phyloP scores from a whole-genome alignment of 2,329 filamentous ascomycete species.

The Exophiala phaeomuriformis region DNA sequence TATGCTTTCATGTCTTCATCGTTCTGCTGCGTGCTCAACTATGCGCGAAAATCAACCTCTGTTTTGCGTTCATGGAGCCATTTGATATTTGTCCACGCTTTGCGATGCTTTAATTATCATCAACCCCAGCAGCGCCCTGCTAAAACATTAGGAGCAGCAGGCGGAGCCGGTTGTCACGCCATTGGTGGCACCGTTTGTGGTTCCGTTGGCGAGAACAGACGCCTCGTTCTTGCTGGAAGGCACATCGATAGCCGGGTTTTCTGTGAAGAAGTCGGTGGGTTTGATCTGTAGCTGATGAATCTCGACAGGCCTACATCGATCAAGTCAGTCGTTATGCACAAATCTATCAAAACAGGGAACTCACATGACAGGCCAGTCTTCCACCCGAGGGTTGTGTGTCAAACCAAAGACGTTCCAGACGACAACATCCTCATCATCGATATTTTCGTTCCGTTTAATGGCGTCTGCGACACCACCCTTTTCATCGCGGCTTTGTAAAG shows the following conservation, averaged over 20 bases:
- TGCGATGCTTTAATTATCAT: too few relatives aligned
- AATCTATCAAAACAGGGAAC: conserved; percentile 28
- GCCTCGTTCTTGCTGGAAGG: conserved; percentile 36
- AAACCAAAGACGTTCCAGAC: conserved; percentile 46
- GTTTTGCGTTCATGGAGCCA: too few relatives aligned
- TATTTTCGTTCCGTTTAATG: conserved; percentile 37
- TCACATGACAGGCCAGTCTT: conserved; percentile 46
- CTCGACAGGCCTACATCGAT: conserved; percentile 35
- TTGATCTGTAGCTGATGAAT: conserved; percentile 43
- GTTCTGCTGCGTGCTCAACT: too few relatives aligned
- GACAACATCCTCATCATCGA: conserved; percentile 43
- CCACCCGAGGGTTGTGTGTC: conserved; percentile 47
- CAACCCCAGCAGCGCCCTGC: too few relatives aligned
- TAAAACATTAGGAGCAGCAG: too few relatives aligned
- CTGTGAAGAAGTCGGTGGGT: conserved; percentile 49
- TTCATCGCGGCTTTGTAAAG: conserved; percentile 41
- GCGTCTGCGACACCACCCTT: conserved; percentile 41
- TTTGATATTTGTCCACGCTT: too few relatives aligned
- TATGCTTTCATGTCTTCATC: too few relatives aligned
- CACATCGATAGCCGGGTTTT: conserved; percentile 49
- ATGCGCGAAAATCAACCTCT: too few relatives aligned
- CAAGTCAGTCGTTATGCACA: too few relatives aligned
- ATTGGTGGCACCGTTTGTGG: conserved; percentile 10
- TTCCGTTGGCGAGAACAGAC: conserved; percentile 25
- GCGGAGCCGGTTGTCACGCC: background rate